Evolutionary conservation across 2,329 filamentous ascomycete genomes (phyloP).

Genomic region (Trichoderma oligosporum): DNA sequence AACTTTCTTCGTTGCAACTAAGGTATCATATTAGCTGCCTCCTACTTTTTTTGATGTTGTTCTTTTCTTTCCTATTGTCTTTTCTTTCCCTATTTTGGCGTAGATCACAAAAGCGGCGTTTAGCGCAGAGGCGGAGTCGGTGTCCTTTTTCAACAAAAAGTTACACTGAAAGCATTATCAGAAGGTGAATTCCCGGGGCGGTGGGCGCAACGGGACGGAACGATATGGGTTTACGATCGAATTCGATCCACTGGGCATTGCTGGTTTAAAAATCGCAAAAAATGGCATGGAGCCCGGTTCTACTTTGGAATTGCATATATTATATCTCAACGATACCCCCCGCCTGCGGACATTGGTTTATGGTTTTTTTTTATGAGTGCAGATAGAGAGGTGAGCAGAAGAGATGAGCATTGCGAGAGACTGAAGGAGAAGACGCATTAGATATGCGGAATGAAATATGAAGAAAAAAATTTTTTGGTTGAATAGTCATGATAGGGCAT

Average conservation of each 20-base stretch:
- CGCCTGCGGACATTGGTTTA: conserved; percentile 23
- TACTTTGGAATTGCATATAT: conserved; percentile 33
- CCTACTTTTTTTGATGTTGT: background rate
- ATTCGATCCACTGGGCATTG: conserved; percentile 9
- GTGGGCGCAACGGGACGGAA: conserved; percentile 19
- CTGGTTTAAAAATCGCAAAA: conserved; percentile 1
- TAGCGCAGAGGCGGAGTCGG: conserved; percentile 23
- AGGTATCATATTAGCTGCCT: background rate
- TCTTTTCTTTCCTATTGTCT: conserved; percentile 20
- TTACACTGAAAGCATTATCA: conserved; percentile 30
- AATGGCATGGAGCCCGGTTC: conserved; percentile 18
- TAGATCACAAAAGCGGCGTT: conserved; percentile 11
- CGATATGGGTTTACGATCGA: background rate
- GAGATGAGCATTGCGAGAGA: background rate
- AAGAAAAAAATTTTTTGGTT: background rate
- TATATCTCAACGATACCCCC: conserved; percentile 42
- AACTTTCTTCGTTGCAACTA: background rate
- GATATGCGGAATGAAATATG: background rate
- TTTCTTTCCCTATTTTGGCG: conserved; percentile 14
- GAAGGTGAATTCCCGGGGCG: conserved; percentile 13
- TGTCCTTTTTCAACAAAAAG: conserved; percentile 44
- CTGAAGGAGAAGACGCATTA: background rate
- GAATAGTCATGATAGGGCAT: background rate
- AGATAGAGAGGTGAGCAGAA: conserved; percentile 17
- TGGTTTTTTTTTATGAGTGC: conserved; percentile 2